A percentile compares a stretch with the other conserved stretches of the same genome.
These are phyloP conservation scores for Lithospermum erythrorhizon DNA, from an alignment of 257 asterid species.

Conservation along the genomic window DNA sequence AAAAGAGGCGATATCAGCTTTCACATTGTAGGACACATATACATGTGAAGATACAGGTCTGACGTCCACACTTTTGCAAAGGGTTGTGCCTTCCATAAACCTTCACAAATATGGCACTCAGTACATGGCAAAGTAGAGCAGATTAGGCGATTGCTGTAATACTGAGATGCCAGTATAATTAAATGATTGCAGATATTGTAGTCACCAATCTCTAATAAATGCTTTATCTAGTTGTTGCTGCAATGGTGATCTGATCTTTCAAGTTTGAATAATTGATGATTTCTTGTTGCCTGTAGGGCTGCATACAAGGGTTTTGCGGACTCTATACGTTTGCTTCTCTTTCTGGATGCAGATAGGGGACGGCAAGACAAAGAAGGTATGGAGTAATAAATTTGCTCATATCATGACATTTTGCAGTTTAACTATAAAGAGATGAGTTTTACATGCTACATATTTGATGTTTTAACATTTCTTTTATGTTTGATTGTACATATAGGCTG, in stretches of 20 bases:
- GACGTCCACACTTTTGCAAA: no score
- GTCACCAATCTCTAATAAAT: not conserved
- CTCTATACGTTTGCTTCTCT: conserved; percentile 85
- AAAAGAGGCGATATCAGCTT: no score
- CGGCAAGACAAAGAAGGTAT: conserved; percentile 99
- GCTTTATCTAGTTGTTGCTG: not conserved
- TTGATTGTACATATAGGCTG: conserved; percentile 47
- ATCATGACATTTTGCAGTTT: not conserved
- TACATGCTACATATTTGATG: not conserved
- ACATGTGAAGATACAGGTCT: no score
- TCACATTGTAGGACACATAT: no score
- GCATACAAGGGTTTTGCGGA: conserved; percentile 98
- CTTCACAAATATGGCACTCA: no score
- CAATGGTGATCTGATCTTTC: not conserved
- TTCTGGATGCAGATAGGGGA: conserved; percentile 80
- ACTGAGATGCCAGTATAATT: not conserved
- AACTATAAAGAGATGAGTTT: not conserved
- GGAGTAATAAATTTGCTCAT: conserved; percentile 15
- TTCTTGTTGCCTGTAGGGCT: conserved; percentile 52
- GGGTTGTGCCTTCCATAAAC: no score
- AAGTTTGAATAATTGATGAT: not conserved
- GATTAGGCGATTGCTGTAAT: not conserved
- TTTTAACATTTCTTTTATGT: not conserved
- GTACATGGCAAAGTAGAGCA: no score
- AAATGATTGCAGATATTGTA: not conserved